These are phyloP conservation scores for Remersonia thermophila DNA, from an alignment of 2,329 filamentous ascomycete species.

Conservation along the genomic window DNA sequence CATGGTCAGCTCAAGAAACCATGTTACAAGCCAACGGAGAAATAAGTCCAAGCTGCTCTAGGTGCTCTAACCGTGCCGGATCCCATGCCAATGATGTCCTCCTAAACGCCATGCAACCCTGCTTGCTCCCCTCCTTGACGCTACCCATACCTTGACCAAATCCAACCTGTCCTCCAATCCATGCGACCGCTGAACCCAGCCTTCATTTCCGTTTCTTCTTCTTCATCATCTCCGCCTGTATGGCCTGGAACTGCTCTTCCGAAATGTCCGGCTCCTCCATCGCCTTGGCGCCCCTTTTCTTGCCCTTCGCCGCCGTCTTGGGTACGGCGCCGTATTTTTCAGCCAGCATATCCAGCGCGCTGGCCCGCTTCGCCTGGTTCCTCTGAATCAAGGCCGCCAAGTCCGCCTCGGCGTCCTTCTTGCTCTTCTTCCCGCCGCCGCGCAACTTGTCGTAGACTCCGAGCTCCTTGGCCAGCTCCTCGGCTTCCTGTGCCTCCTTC, in stretches of 20 bases:
- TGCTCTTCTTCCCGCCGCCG: constrained; percentile 32
- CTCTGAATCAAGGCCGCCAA: constrained; percentile 65
- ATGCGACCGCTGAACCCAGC: neutral
- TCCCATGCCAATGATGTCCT: neutral
- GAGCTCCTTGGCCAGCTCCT: constrained; percentile 61
- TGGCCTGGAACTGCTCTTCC: constrained; percentile 48
- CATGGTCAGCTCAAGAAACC: too few species aligned
- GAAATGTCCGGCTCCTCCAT: constrained; percentile 50
- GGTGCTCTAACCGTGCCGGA: too few species aligned
- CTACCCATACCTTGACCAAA: neutral
- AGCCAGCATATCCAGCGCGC: constrained; percentile 61
- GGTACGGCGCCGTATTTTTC: constrained; percentile 52
- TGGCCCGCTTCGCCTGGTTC: constrained; percentile 51
- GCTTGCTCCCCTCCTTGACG: too few species aligned
- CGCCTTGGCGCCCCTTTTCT: constrained; percentile 38
- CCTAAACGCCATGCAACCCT: neutral
- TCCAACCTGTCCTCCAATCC: neutral
- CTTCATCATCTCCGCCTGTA: constrained; percentile 37
- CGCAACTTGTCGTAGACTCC: constrained; percentile 62
- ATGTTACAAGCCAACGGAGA: too few species aligned
- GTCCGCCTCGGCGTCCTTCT: constrained; percentile 33
- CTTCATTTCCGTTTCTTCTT: constrained; percentile 8
- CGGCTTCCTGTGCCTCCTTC: constrained; percentile 59
- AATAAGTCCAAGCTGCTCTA: too few species aligned
- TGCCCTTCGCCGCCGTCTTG: constrained; percentile 36